Conservation (phyloP, 305 asterid species). For the Lippia alba region DNA sequence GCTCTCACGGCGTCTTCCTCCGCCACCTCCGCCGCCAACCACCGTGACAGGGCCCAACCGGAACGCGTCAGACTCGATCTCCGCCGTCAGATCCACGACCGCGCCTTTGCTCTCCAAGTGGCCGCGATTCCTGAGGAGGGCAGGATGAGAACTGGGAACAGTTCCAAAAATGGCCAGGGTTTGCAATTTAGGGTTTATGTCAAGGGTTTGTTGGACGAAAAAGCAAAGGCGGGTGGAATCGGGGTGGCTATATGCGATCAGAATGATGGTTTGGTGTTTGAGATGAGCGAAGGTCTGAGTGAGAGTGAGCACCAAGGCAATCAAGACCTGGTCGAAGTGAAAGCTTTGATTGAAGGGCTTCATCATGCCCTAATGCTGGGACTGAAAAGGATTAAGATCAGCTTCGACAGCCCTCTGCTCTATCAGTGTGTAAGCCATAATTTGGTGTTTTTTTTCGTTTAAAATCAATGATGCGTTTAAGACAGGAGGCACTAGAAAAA, state of each 20-base stretch:
- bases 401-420: neutral
- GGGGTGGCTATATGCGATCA: neutral
- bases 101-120: neutral
- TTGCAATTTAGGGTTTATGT: neutral
- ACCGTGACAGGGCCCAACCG: neutral
- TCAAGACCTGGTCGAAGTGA: neutral
- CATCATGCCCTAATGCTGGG: neutral
- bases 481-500: too few species aligned
- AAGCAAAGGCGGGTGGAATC: neutral
- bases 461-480: too few species aligned
- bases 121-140: neutral
- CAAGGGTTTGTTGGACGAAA: neutral
- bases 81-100: neutral
- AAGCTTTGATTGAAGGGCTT: constrained; percentile 12
- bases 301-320: neutral
- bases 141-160: neutral
- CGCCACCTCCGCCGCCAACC: neutral
- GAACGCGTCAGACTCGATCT: neutral
- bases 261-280: neutral
- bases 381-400: too few species aligned
- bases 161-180: neutral
- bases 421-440: neutral
- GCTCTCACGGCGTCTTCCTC: neutral
- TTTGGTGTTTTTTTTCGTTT: too few species aligned
- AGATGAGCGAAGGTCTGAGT: neutral